Evolutionary conservation across 78 protist species (phyloP), one percentile per base, ranked within the genome.

Genomic region (slime mould (Dictyostelium discoideum)): DNA sequence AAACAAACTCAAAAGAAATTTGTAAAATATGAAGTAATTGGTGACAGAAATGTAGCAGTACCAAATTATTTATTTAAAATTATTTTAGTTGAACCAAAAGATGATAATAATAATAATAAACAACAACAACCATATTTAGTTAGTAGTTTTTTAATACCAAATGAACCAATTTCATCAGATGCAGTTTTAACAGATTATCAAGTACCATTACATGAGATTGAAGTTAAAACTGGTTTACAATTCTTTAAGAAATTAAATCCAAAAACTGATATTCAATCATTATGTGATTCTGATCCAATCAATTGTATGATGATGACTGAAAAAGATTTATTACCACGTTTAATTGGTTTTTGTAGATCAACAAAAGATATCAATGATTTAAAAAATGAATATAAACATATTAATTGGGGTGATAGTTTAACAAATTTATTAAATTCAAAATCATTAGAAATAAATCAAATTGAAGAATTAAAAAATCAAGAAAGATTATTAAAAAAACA

Each of bases 41-140:
- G 95, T 22, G 95, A 82, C 3, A 82, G 85, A n/a, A 80, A 90
- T 54, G 95, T 90, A 5, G 88, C 87, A 10, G 95, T 90, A 39
- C 95, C 95, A 65, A 83, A 86, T 6, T 86, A 90, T 50, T 37
- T 90, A n/a, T 90, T 48, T 69, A 90, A 90, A 83, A 86, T 90
- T 3, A 82, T 90, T 24, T 18, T 90, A 37, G 89, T 29, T 5
- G 95, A 90, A 44, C 79, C 67, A 11, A 10, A 69, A 22, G 90
- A 85, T 3, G 10, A n/a, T 5, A 20, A 18, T 18, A 13, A 74
- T 7, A 29, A 37, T 74, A 74, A 29, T 29, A 37, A 65, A 20
- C 5, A 13, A 14, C 29, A n/a, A 29, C 9, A 32, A 82, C 87
- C 83, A 72, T 29, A 18, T 14, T 67, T 57, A 11, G 1, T 90